Conservation (phyloP, 1,139 yeast genomes). For the Zygosaccharomyces pseudobailii region DNA sequence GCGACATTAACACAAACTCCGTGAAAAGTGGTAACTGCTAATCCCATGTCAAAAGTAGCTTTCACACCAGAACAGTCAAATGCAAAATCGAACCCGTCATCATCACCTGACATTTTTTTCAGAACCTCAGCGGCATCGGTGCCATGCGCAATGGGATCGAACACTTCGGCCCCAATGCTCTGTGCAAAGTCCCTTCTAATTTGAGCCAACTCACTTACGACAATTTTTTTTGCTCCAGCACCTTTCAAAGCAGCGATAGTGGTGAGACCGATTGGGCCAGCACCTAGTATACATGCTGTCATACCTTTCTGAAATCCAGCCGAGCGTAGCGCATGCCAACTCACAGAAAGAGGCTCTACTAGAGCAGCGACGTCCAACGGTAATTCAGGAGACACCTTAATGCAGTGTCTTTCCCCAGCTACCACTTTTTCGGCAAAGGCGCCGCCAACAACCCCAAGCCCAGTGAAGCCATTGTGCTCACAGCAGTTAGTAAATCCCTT, state of each 20-base stretch:
- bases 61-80: constrained; percentile 51
- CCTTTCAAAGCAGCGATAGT: constrained; percentile 45
- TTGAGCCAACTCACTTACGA: constrained; percentile 50
- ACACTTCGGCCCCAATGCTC: constrained; percentile 42
- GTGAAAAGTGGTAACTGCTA: constrained; percentile 40
- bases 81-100: constrained; percentile 42
- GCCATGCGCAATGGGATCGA: constrained; percentile 44
- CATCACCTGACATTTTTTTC: constrained; percentile 35
- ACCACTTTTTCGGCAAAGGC: constrained; percentile 44
- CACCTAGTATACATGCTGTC: constrained; percentile 46
- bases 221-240: constrained; percentile 39
- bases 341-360: constrained; percentile 49
- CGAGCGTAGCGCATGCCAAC: constrained; percentile 49
- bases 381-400: constrained; percentile 42
- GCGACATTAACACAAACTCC: constrained; percentile 52
- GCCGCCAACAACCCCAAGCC: constrained; percentile 44
- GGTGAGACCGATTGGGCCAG: constrained; percentile 51
- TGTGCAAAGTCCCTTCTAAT: constrained; percentile 42
- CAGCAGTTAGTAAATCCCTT: constrained; percentile 47
- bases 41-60: constrained; percentile 41
- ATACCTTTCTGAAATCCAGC: constrained; percentile 39
- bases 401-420: constrained; percentile 38
- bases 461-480: constrained; percentile 41
- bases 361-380: constrained; percentile 47
- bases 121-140: constrained; percentile 35